phyloP scores from a whole-genome alignment of 164 flowering plant species.

The Nelumbo lutea region DNA sequence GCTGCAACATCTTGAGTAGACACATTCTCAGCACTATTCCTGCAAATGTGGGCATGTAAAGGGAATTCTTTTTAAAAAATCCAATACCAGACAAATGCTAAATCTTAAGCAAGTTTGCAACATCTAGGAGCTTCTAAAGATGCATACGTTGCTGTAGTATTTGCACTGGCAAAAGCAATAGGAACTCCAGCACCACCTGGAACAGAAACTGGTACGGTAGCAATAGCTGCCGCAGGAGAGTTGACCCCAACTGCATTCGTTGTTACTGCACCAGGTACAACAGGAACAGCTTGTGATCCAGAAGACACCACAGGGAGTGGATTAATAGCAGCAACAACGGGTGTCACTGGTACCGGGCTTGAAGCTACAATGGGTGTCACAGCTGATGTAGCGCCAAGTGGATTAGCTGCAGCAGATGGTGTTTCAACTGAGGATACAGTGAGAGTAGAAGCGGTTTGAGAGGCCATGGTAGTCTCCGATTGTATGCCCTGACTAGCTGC shows the following conservation, averaged over 20 bases:
- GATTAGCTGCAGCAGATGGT: constrained; percentile 14
- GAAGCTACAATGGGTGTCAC: constrained; percentile 30
- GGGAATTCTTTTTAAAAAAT: background rate
- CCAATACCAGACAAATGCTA: background rate
- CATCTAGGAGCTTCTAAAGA: constrained; percentile 1
- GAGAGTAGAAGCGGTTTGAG: constrained; percentile 22
- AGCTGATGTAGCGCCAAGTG: constrained; percentile 25
- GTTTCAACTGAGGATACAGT: constrained; percentile 25
- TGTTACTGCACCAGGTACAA: constrained; percentile 21
- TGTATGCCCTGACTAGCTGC: constrained; percentile 33
- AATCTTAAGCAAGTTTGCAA: background rate
- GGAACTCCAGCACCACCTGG: constrained; percentile 27
- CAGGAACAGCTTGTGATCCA: constrained; percentile 30
- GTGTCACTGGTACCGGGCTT: constrained; percentile 62
- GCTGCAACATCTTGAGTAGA: constrained; percentile 32
- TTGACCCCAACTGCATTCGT: constrained; percentile 23
- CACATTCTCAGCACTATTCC: constrained; percentile 28
- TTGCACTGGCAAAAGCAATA: constrained; percentile 19
- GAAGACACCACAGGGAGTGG: constrained; percentile 31
- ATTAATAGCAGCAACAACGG: constrained; percentile 34
- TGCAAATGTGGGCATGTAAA: constrained; percentile 13
- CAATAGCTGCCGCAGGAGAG: constrained; percentile 15
- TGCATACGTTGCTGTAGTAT: constrained; percentile 33
- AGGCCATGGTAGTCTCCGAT: constrained; percentile 23
- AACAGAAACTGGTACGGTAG: constrained; percentile 18